Base-by-base conservation (phyloP, 2,329 filamentous ascomycete genomes). In the Tolypocladium inflatum region DNA sequence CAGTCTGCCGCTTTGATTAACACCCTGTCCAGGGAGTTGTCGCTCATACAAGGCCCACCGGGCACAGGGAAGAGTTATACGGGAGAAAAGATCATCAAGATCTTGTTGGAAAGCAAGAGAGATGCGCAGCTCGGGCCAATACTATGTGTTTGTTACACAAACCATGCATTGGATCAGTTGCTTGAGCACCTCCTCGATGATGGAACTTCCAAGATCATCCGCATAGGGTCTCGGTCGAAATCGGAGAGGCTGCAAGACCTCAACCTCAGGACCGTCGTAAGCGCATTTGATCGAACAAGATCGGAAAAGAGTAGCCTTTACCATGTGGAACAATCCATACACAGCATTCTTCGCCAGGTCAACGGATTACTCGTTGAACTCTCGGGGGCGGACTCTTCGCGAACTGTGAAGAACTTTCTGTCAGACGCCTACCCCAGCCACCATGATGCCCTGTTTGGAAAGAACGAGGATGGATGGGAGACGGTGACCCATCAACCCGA, bases 1-100 rank as follows among this genome's bases (percentile, higher is more conserved):
- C 79, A 83, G 59, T 77, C 78, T 5, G 59, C 63, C 4, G 82
- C 84, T 2, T 67, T 88, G 0, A 61, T 86, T 0, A 71, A 77
- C 21, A 76, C 82, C 3, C 68, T 89, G 0, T 75, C 72, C 0
- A 74, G 77, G 1, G 76, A 77, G 39, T 68, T 88, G 10, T 79
- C 83, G 1, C 72, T 89, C 5, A 86, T 89, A 13, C 86, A 90
- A 71, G 87, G 87, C 0, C 87, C 87, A 0, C 87, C 87, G 0
- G 87, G 87, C 0, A 90, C 87, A 0, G 87, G 87, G 0, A 90
- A 90, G 65, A 81, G 76, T 4, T 88, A 80, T 61, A 76, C 80
- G 0, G 86, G 85, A 3, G 76, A 83, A 2, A 75, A 79, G 50
- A 67, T 89, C n/a, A 78, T 87, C 59, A 79, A 80, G 59, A 74